Base-by-base conservation (phyloP, 371 early-diverging fungal genomes). In the Mucor lusitanicus region DNA sequence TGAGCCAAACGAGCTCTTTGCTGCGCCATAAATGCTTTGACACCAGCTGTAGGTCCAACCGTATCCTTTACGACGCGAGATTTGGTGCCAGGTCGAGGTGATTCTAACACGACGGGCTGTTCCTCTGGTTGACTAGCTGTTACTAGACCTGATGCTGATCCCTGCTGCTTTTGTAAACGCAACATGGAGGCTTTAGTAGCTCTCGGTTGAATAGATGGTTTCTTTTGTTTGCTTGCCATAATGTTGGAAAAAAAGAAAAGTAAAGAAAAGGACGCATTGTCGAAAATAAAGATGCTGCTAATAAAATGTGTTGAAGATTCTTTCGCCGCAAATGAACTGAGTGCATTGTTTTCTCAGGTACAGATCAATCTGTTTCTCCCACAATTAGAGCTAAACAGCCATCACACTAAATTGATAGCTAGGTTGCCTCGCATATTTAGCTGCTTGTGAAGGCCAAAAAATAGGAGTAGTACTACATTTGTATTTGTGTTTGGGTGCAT, bases 11-110 rank as follows among this genome's bases (percentile, higher is more conserved):
- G 65, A 5, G 84, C 80, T 40, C 84, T 65, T 59, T 84, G 79
- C 30, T 78, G 67, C 0, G 81, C 78, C 81, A 84, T 78, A 28
- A 84, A 84, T 0, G 78, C 78, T 33, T 77, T 74, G 9, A 84
- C 77, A 5, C 84, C 82, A 55, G 76, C 78, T 11, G 77, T 71
- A 12, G 83, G 39, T 13, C 65, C 40, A 1, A 35, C 28, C 9
- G 37, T 32, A 40, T n/a, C 35, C 33, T 50, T 53, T 27, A 53
- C n/a, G 37, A 39, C 56, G 33, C 56, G 56, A 56, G 56, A 33
- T 19, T 56, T 56, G 17, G 21, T 8, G n/a, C 30, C 12, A 42
- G 23, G 58, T 33, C 25, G 61, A 3, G 61, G 63, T 35, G 32
- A 17, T 39, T 63, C 57, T 40, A 59, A 17, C 25, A 58, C 25